These are phyloP conservation scores for Vigna nakashimae DNA, from an alignment of 306 rosid genomes.

Conservation along the genomic window DNA sequence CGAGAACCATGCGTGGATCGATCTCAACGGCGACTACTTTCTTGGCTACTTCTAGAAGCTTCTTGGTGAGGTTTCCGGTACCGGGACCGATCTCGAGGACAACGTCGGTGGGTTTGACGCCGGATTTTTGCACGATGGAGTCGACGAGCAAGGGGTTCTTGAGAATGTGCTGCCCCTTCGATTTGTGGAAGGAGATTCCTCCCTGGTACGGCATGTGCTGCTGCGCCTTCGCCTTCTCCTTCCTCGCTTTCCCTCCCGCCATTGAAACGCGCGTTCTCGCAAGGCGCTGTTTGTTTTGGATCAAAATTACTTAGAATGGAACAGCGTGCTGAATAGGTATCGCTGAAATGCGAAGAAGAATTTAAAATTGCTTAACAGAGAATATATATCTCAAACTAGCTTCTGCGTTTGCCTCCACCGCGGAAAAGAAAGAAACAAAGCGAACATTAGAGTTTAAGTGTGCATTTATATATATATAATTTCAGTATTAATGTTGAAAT, in stretches of 20 bases:
- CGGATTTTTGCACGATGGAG: conserved; percentile 53
- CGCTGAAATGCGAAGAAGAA: too few species aligned
- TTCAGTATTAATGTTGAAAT: too few species aligned
- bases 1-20: conserved; percentile 96
- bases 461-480: too few species aligned
- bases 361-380: too few species aligned
- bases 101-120: conserved; percentile 53
- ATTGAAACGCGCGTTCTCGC: conserved; percentile 5
- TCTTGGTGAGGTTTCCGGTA: conserved; percentile 58
- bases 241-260: conserved; percentile 57
- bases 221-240: conserved; percentile 49
- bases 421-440: too few species aligned
- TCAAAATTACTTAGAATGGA: too few species aligned
- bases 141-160: conserved; percentile 58
- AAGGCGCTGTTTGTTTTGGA: too few species aligned
- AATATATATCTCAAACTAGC: too few species aligned
- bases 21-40: conserved; percentile 82
- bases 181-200: conserved; percentile 57
- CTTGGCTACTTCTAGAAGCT: conserved; percentile 65
- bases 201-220: conserved; percentile 56
- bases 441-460: too few species aligned
- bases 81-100: conserved; percentile 63
- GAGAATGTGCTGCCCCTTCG: conserved; percentile 56
- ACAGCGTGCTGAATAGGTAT: too few species aligned
- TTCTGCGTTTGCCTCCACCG: too few species aligned